A percentile compares a stretch with the other conserved stretches of the same genome.
These are phyloP conservation scores for Mycena vitilis DNA, from an alignment of 768 basidiomycete species.

Conservation along the genomic window DNA sequence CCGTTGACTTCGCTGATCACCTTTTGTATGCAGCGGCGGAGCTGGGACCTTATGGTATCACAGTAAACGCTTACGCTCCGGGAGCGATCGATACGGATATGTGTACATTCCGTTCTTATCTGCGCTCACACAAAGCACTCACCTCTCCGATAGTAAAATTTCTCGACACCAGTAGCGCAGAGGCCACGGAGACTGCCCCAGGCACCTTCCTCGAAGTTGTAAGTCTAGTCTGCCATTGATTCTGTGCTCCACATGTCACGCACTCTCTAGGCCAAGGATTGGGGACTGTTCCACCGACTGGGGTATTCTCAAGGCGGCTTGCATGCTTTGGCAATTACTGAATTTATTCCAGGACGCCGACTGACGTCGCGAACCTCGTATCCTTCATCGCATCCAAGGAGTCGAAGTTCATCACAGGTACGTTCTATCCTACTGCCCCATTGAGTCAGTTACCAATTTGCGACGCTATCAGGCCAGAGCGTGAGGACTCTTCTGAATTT, in stretches of 20 bases:
- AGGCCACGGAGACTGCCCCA: background rate
- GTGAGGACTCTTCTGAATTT: too few relatives aligned
- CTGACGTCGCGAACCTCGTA: too few relatives aligned
- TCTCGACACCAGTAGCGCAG: background rate
- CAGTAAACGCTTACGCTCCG: slow-evolving; percentile 30
- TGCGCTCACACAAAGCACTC: background rate
- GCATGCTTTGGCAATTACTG: too few relatives aligned
- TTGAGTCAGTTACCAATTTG: too few relatives aligned
- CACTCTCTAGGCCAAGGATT: background rate
- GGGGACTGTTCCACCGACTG: background rate
- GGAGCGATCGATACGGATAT: slow-evolving; percentile 24
- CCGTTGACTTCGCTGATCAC: background rate
- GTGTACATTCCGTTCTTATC: background rate
- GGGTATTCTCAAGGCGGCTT: too few relatives aligned
- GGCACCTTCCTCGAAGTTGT: background rate
- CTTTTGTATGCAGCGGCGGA: slow-evolving; percentile 5
- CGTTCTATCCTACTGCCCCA: too few relatives aligned
- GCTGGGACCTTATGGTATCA: slow-evolving; percentile 21
- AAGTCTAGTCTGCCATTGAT: background rate
- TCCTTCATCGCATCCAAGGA: too few relatives aligned
- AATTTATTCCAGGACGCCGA: too few relatives aligned
- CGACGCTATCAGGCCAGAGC: too few relatives aligned
- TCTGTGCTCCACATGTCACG: background rate
- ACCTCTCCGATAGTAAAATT: background rate
- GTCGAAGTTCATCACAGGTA: too few relatives aligned